Evolutionary conservation across 2,329 filamentous ascomycete species (phyloP).

Genomic region (Trichoderma hamatum): DNA sequence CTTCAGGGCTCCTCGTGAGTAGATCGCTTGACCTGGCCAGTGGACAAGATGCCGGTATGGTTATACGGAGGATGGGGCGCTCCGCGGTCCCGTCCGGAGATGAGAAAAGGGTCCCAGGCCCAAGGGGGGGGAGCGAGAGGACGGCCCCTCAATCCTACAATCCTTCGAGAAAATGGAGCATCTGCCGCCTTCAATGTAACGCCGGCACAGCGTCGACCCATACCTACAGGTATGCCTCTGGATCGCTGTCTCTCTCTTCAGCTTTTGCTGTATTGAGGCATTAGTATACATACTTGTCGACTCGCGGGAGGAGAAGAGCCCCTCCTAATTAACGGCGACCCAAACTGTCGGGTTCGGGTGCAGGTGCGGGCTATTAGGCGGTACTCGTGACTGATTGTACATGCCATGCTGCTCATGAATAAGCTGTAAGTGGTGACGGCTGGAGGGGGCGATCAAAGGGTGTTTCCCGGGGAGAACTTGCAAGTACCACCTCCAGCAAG

Average conservation of each 20-base stretch:
- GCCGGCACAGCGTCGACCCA: constrained; percentile 3
- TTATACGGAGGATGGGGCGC: not conserved
- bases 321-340: not conserved
- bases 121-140: not conserved
- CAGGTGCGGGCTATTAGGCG: not conserved
- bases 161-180: not conserved
- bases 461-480: not conserved
- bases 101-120: not conserved
- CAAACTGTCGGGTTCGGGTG: not conserved
- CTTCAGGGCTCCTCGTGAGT: not conserved
- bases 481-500: not conserved
- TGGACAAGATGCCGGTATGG: not conserved
- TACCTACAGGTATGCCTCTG: not conserved
- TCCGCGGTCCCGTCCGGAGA: not conserved
- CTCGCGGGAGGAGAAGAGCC: not conserved
- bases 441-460: not conserved
- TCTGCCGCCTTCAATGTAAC: constrained; percentile 15
- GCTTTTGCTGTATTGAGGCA: not conserved
- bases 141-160: not conserved
- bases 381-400: not conserved
- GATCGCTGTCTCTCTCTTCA: not conserved
- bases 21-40: not conserved
- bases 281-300: not conserved
- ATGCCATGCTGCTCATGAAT: not conserved
- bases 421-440: not conserved